These are phyloP conservation scores for Epichloe sp. DNA, from an alignment of 2,329 filamentous ascomycete species.

Conservation along the genomic window DNA sequence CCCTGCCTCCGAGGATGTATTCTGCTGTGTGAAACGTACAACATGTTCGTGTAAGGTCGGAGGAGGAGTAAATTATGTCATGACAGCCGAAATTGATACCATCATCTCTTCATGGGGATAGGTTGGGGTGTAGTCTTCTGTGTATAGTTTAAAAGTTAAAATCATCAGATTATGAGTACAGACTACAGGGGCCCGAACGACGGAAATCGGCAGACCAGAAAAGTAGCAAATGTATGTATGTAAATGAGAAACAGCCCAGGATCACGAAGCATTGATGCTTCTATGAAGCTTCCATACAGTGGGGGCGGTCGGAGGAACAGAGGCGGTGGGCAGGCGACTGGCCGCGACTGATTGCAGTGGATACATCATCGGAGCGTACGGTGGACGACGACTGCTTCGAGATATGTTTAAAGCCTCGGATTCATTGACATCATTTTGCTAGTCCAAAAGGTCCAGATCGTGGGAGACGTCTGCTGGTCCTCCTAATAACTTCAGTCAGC, in stretches of 20 bases:
- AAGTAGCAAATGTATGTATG: too few relatives aligned
- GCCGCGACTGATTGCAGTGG: constrained; percentile 1
- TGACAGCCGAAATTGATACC: too few relatives aligned
- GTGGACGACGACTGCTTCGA: neutral
- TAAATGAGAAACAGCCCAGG: neutral
- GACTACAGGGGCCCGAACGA: too few relatives aligned
- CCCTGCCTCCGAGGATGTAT: neutral
- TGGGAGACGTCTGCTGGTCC: neutral
- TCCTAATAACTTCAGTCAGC: neutral
- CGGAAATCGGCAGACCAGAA: too few relatives aligned
- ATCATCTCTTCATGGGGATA: too few relatives aligned
- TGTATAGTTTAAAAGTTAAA: too few relatives aligned
- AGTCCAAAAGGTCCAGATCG: neutral
- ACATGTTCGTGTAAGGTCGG: too few relatives aligned
- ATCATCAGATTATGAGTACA: too few relatives aligned
- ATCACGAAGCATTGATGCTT: constrained; percentile 5
- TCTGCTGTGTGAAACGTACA: neutral
- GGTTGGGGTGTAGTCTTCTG: too few relatives aligned
- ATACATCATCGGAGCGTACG: neutral
- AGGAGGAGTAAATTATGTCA: too few relatives aligned
- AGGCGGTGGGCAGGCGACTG: neutral
- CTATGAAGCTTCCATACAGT: constrained; percentile 8
- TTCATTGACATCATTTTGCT: neutral
- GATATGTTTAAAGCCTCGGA: too few relatives aligned
- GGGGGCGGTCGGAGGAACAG: constrained; percentile 1